Evolutionary conservation across 2,329 filamentous ascomycete genomes (phyloP).

Genomic region (Apiospora aurea): DNA sequence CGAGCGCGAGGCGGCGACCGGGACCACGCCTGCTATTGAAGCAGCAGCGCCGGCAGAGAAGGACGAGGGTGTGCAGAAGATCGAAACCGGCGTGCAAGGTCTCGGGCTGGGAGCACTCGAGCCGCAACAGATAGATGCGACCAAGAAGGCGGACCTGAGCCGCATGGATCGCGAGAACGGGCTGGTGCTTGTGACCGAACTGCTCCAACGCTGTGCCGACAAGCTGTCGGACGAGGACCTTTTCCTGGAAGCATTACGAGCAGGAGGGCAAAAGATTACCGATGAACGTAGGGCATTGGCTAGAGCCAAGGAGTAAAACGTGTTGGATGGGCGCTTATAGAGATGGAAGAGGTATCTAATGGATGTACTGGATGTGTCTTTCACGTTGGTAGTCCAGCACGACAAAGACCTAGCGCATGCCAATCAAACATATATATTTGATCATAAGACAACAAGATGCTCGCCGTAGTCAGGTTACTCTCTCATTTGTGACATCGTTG

Average conservation of each 20-base stretch:
- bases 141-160: slow-evolving; percentile 52
- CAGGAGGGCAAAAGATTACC: slow-evolving; percentile 1
- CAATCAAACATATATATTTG: background rate
- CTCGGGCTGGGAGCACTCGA: slow-evolving; percentile 43
- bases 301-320: background rate
- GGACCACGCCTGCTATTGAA: background rate
- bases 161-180: slow-evolving; percentile 67
- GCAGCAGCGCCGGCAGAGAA: background rate
- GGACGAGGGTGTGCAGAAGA: slow-evolving; percentile 19
- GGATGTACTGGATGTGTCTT: background rate
- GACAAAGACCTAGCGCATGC: background rate
- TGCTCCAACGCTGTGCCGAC: slow-evolving; percentile 54
- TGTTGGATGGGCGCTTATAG: background rate
- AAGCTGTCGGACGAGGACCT: slow-evolving; percentile 48
- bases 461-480: background rate
- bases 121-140: slow-evolving; percentile 55
- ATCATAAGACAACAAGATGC: background rate
- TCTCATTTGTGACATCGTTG: background rate
- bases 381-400: background rate
- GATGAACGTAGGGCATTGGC: background rate
- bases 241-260: slow-evolving; percentile 56
- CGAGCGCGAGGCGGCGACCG: slow-evolving; percentile 23
- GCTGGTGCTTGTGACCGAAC: slow-evolving; percentile 63
- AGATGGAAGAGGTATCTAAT: background rate
- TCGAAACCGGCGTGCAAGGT: slow-evolving; percentile 24